Conservation (phyloP, 805 yeast species). For the Wickerhamomyces strasburgensis region DNA sequence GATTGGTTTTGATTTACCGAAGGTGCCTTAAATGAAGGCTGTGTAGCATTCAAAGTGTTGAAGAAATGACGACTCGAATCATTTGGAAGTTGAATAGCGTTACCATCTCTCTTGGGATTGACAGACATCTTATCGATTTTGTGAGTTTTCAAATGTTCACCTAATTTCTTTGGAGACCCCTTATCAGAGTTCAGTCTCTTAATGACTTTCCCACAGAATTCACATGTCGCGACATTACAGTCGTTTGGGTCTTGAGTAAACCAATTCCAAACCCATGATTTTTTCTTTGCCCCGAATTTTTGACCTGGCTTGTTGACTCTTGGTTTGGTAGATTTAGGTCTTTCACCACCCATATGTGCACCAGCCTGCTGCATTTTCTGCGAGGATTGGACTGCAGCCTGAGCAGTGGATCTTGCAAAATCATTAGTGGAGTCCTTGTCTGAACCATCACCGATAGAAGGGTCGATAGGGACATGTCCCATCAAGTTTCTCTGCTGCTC, state of each 20-base stretch:
- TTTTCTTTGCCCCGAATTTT: slow-evolving; percentile 55
- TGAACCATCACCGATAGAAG: slow-evolving; percentile 18
- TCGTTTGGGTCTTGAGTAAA: slow-evolving; percentile 46
- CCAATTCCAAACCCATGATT: slow-evolving; percentile 63
- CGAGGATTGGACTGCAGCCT: slow-evolving; percentile 21
- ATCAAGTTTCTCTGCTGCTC: neutral
- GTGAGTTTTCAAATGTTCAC: slow-evolving; percentile 53
- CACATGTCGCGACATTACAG: slow-evolving; percentile 49
- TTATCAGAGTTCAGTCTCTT: slow-evolving; percentile 46
- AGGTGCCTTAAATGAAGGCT: slow-evolving; percentile 13
- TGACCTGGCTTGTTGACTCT: slow-evolving; percentile 46
- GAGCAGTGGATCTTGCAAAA: slow-evolving; percentile 17
- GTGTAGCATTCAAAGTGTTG: slow-evolving; percentile 22
- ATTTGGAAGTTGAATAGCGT: neutral
- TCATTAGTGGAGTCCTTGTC: slow-evolving; percentile 11
- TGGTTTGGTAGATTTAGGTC: slow-evolving; percentile 18
- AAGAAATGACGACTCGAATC: slow-evolving; percentile 26
- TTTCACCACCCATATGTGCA: neutral
- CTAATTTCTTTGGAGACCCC: slow-evolving; percentile 55
- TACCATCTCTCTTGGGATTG: slow-evolving; percentile 34
- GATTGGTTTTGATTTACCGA: slow-evolving; percentile 5
- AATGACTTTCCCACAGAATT: slow-evolving; percentile 46
- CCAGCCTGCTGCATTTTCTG: slow-evolving; percentile 3
- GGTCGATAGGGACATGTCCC: slow-evolving; percentile 22
- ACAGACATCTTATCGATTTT: slow-evolving; percentile 37